Percentiles rank a stretch among this genome's conserved stretches.
These are phyloP conservation scores for Epichloe uncinata DNA, from an alignment of 2,329 filamentous ascomycete species.

Conservation along the genomic window DNA sequence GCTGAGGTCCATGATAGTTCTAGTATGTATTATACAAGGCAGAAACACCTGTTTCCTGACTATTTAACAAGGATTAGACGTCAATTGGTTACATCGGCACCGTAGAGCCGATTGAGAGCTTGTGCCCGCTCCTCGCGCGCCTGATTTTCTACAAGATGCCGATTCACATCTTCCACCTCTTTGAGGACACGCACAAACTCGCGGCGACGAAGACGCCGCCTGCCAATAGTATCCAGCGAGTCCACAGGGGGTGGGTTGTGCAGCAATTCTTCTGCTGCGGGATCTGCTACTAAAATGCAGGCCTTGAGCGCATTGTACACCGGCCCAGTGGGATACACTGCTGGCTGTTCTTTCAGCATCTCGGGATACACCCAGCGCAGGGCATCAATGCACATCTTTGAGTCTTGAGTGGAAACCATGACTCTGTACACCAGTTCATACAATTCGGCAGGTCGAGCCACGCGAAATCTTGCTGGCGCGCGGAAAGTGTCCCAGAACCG, in stretches of 20 bases:
- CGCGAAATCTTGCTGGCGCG: conserved; percentile 35
- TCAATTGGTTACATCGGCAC: not conserved
- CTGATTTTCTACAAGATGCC: conserved; percentile 4
- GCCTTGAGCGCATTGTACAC: conserved; percentile 35
- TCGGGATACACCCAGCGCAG: conserved; percentile 43
- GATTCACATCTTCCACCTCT: conserved; percentile 16
- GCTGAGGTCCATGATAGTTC: no score
- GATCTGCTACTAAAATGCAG: conserved; percentile 44
- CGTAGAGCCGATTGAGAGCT: conserved; percentile 5
- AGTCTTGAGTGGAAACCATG: conserved; percentile 31
- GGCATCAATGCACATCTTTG: conserved; percentile 30
- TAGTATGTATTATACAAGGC: not conserved
- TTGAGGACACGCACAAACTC: conserved; percentile 20
- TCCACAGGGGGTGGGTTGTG: conserved; percentile 7
- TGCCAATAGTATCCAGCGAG: conserved; percentile 6
- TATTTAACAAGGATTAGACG: not conserved
- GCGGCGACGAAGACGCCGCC: conserved; percentile 14
- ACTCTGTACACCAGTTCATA: conserved; percentile 41
- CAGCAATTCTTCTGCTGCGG: conserved; percentile 25
- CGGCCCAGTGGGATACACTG: conserved; percentile 28
- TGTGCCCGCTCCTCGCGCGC: conserved; percentile 9
- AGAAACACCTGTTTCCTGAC: not conserved
- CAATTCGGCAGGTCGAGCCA: conserved; percentile 34
- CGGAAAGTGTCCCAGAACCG: conserved; percentile 50
- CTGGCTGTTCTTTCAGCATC: conserved; percentile 42